Conservation (phyloP, 495 filamentous ascomycete genomes). For the Entonaema liquescens region DNA sequence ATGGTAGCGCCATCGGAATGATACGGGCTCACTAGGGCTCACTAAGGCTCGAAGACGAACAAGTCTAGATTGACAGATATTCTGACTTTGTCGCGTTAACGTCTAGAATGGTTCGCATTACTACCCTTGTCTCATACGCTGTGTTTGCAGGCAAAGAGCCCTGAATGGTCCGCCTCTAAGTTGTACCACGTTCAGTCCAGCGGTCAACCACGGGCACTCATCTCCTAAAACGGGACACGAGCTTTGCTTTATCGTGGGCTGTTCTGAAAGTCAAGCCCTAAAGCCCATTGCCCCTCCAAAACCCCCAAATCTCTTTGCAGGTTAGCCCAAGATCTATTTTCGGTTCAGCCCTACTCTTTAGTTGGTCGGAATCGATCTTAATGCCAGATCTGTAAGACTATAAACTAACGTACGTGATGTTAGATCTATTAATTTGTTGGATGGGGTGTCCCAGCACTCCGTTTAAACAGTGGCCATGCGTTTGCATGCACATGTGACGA, state of each 20-base stretch:
- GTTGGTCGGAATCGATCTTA: neutral
- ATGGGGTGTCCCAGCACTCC: conserved; percentile 2
- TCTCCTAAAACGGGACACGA: conserved; percentile 28
- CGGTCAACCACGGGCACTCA: conserved; percentile 36
- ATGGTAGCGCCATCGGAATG: conserved; percentile 21
- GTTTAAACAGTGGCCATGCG: conserved; percentile 30
- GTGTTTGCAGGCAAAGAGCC: conserved; percentile 32
- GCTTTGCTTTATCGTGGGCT: conserved; percentile 17
- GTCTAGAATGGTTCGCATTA: conserved; percentile 28
- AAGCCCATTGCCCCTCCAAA: neutral
- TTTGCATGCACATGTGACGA: conserved; percentile 40
- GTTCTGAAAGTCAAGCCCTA: neutral
- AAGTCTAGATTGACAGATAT: conserved; percentile 15
- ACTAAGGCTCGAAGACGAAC: neutral
- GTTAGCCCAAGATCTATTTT: conserved; percentile 1
- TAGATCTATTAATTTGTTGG: neutral
- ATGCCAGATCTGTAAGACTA: conserved; percentile 1
- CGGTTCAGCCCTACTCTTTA: neutral
- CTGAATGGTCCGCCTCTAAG: conserved; percentile 33
- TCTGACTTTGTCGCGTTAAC: conserved; percentile 1
- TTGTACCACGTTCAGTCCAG: conserved; percentile 29
- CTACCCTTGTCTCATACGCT: conserved; percentile 38
- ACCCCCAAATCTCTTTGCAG: neutral
- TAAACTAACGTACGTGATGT: neutral
- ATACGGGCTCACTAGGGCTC: conserved; percentile 8